Evolutionary conservation across 23 red algal species (phyloP).

Genomic region (Agarophyton chilense): DNA sequence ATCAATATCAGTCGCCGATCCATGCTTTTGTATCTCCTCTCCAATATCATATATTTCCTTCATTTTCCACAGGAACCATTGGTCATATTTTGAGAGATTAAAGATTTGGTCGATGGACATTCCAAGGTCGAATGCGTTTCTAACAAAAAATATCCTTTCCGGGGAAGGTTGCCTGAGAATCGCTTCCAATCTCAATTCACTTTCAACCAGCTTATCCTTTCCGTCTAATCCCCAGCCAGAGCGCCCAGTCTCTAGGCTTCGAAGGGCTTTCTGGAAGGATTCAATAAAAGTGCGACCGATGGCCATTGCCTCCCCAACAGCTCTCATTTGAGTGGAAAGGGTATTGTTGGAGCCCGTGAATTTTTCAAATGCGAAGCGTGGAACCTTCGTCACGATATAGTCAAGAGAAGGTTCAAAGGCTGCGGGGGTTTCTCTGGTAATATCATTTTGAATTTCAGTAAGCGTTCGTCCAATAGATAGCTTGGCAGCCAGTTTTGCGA

Average conservation of each 20-base stretch:
- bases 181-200: conserved; percentile 70
- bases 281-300: conserved; percentile 95
- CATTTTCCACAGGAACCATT: conserved; percentile 94
- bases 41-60: conserved; percentile 62
- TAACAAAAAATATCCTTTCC: conserved; percentile 90
- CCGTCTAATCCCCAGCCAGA: conserved; percentile 92
- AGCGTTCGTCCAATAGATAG: conserved; percentile 82
- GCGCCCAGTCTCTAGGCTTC: conserved; percentile 95
- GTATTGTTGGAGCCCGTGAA: conserved; percentile 83
- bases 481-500: conserved; percentile 98
- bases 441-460: conserved; percentile 88
- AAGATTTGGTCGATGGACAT: conserved; percentile 84
- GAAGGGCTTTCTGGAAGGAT: conserved; percentile 95
- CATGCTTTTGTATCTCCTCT: conserved; percentile 41
- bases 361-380: conserved; percentile 99
- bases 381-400: conserved; percentile 99
- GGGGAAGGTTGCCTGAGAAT: conserved; percentile 87
- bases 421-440: conserved; percentile 93
- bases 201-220: conserved; percentile 79
- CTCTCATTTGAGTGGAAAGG: conserved; percentile 93
- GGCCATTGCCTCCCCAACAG: conserved; percentile 98
- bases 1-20: conserved; percentile 51
- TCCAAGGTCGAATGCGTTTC: conserved; percentile 78
- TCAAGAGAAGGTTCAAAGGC: conserved; percentile 96
- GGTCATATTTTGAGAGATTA: conserved; percentile 87